These are phyloP conservation scores for Spiromastix sp. DNA, from an alignment of 2,329 filamentous ascomycete species.

Conservation along the genomic window DNA sequence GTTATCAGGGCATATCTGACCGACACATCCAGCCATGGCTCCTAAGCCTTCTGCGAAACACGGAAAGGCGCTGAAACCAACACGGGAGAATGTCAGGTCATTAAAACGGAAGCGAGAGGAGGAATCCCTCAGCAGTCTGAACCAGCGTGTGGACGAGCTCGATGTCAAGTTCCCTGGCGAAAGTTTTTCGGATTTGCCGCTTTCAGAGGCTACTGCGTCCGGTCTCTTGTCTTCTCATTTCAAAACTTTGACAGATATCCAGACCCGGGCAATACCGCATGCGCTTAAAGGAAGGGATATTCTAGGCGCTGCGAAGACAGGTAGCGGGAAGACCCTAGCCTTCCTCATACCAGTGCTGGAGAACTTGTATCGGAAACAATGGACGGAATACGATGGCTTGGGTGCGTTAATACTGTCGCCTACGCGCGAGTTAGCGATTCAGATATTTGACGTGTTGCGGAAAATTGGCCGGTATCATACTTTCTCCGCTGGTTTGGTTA, in stretches of 20 bases:
- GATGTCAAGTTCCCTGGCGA: conserved; percentile 43
- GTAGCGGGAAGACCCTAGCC: conserved; percentile 88
- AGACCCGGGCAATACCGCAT: conserved; percentile 76
- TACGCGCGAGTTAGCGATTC: conserved; percentile 87
- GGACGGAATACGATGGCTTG: conserved; percentile 82
- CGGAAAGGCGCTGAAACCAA: conserved; percentile 17
- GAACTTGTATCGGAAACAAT: conserved; percentile 78
- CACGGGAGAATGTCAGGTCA: conserved; percentile 17
- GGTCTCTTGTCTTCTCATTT: conserved; percentile 84
- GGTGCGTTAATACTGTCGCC: conserved; percentile 89
- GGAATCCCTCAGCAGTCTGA: conserved; percentile 32
- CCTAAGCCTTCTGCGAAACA: not conserved
- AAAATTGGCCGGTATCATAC: conserved; percentile 82
- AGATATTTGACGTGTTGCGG: conserved; percentile 89
- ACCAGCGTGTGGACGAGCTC: conserved; percentile 34
- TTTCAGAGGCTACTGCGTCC: conserved; percentile 67
- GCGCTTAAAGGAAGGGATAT: conserved; percentile 81
- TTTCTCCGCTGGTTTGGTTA: conserved; percentile 87
- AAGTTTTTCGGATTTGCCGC: conserved; percentile 72
- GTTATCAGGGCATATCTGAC: no score
- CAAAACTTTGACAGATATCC: conserved; percentile 82
- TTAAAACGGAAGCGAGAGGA: conserved; percentile 39
- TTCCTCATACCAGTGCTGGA: conserved; percentile 89
- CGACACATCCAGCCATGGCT: not conserved
- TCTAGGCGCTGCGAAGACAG: conserved; percentile 88